These are phyloP conservation scores for Ilex asprella DNA, from an alignment of 257 asterid genomes.

Conservation along the genomic window DNA sequence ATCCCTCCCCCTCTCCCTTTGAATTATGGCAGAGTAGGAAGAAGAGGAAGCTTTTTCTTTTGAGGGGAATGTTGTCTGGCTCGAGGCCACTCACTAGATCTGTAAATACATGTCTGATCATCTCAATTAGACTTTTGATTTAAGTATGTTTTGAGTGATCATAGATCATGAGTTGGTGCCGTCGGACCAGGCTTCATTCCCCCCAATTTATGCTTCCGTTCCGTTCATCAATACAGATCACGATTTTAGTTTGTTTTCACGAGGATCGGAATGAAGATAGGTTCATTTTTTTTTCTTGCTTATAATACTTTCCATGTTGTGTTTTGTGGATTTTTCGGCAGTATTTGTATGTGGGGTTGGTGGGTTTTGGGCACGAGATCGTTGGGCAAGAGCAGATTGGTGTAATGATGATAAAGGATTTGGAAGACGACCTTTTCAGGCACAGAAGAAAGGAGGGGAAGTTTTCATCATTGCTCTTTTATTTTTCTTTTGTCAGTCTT, in stretches of 20 bases:
- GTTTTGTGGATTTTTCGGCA: constrained; percentile 2
- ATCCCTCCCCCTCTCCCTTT: background rate
- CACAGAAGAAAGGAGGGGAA: constrained; percentile 16
- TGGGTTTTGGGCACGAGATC: background rate
- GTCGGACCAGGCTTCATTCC: constrained; percentile 99
- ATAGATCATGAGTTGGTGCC: constrained; percentile 41
- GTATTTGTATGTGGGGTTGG: constrained; percentile 2
- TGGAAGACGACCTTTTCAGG: constrained; percentile 21
- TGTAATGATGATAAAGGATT: constrained; percentile 35
- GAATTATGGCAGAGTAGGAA: background rate
- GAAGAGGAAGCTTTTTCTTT: constrained; percentile 39
- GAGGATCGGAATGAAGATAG: background rate
- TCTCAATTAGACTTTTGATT: too few species aligned
- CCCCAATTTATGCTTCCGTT: constrained; percentile 71
- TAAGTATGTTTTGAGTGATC: background rate
- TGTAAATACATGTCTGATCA: background rate
- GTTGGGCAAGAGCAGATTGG: constrained; percentile 56
- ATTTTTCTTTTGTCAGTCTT: constrained; percentile 36
- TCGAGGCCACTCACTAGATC: constrained; percentile 74
- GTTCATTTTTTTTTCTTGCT: constrained; percentile 1
- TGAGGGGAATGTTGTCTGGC: constrained; percentile 99
- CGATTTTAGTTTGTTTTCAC: background rate
- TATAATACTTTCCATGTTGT: background rate
- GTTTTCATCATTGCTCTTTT: constrained; percentile 36
- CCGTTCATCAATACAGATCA: background rate